Evolutionary conservation across 306 rosid species (phyloP).

Genomic region (Vigna reflexopilosa): DNA sequence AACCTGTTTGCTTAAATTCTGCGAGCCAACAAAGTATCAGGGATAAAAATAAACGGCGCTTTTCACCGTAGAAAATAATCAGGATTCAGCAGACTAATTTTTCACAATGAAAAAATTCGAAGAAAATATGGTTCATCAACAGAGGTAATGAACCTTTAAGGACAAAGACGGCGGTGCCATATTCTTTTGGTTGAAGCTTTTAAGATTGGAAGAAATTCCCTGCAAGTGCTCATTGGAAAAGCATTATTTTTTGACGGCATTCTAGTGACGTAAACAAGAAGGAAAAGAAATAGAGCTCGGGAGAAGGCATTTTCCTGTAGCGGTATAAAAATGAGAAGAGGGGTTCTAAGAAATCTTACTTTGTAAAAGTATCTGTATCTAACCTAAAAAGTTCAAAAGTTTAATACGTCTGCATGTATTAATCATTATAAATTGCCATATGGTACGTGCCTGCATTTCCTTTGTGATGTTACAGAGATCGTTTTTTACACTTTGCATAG

Average conservation of each 20-base stretch:
- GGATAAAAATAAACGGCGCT: background rate
- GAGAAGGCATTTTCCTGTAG: constrained; percentile 1
- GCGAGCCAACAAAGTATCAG: constrained; percentile 53
- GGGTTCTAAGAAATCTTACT: constrained; percentile 30
- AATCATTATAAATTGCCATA: constrained; percentile 34
- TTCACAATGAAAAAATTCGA: constrained; percentile 4
- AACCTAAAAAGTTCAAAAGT: background rate
- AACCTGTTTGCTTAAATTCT: constrained; percentile 52
- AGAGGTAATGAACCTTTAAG: constrained; percentile 63
- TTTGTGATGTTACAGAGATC: constrained; percentile 57
- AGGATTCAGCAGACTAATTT: background rate
- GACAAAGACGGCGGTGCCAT: constrained; percentile 44
- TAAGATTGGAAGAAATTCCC: constrained; percentile 61
- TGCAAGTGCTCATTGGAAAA: constrained; percentile 49
- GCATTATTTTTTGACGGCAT: constrained; percentile 41
- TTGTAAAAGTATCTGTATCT: background rate
- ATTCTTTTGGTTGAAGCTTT: constrained; percentile 50
- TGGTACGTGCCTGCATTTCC: constrained; percentile 74
- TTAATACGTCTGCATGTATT: constrained; percentile 34
- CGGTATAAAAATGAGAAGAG: constrained; percentile 24
- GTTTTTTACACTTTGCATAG: constrained; percentile 60
- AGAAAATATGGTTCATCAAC: background rate
- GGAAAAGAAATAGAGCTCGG: background rate
- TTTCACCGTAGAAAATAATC: constrained; percentile 37
- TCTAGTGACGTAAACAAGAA: constrained; percentile 25